Base-by-base conservation (phyloP, 1,284 basidiomycete species). In the Mycena citricolor region DNA sequence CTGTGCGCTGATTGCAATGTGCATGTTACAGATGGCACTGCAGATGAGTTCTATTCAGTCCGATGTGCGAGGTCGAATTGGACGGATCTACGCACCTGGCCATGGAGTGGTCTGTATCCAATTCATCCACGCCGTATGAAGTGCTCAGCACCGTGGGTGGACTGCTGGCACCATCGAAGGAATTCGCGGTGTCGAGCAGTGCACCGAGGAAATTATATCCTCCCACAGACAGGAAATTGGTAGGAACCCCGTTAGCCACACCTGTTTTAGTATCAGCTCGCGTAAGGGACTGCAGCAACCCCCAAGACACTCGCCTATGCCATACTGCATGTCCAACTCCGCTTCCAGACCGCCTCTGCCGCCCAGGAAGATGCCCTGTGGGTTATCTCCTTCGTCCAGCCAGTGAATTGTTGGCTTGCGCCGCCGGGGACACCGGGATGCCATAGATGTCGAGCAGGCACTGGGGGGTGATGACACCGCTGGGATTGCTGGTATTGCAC, bases 301-400 rank as follows among this genome's bases (percentile, higher is more conserved):
- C 5, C 73, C 71, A 62, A 62, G 69, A 6, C 64, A 59, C 50
- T 55, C 59, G 26, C 52, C 53, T 14, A 54, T 52, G 23, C 56
- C 56, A 51, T 59, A 60, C 36, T 60, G 49, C n/a, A 49, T 57
- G 38, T 60, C 57, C 14, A 59, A 40, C 28, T 59, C 56, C 39
- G 49, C 68, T 58, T 74, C 77, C 3, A 57, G 57, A 24, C 71
- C 74, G 12, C 63, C 3, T 65, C 51, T 16, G 40, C 58, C 17
- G 47, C 33, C 0, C n/a, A n/a, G n/a, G n/a, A n/a, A n/a, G n/a
- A n/a, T n/a, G n/a, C 44, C 50, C 60, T 78, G 73, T 39, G 66
- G 54, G 55, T 77, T 69, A 2, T 55, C 55, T 5, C 74, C 76
- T 13, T 68, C 70, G 42, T 74, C 71, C 28, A 77, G 59, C 31